These are phyloP conservation scores for Penicillium sp. DNA, from an alignment of 2,329 filamentous ascomycete species.

Conservation along the genomic window DNA sequence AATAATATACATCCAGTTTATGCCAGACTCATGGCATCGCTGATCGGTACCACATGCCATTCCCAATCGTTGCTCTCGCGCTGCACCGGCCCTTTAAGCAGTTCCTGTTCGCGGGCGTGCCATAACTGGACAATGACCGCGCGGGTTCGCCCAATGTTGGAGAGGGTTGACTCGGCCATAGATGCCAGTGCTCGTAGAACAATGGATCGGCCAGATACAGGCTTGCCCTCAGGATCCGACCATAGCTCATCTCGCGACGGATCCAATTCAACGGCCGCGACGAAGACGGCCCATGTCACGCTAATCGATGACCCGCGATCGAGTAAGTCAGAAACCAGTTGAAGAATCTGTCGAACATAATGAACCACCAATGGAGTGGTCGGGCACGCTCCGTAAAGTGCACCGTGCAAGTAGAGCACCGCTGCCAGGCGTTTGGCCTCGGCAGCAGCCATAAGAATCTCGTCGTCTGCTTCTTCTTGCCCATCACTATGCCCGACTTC, in stretches of 20 bases:
- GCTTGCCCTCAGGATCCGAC: conserved; percentile 15
- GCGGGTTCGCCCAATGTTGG: conserved; percentile 43
- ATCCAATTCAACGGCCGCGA: conserved; percentile 42
- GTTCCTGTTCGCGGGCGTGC: conserved; percentile 40
- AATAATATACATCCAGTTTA: conserved; percentile 15
- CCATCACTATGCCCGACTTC: conserved; percentile 27
- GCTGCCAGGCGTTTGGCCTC: conserved; percentile 44
- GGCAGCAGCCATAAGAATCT: conserved; percentile 33
- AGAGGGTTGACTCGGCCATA: conserved; percentile 40
- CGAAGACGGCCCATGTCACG: conserved; percentile 43
- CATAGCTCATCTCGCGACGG: conserved; percentile 36
- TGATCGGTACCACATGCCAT: conserved; percentile 39
- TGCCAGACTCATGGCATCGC: conserved; percentile 40
- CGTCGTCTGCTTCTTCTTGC: conserved; percentile 31
- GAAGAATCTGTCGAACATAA: conserved; percentile 35
- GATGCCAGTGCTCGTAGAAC: conserved; percentile 39
- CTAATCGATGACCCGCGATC: conserved; percentile 30
- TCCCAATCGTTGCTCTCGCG: conserved; percentile 40
- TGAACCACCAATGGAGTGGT: conserved; percentile 32
- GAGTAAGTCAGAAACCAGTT: conserved; percentile 31
- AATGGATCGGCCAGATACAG: conserved; percentile 34
- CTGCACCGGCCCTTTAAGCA: conserved; percentile 21
- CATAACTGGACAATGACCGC: conserved; percentile 47
- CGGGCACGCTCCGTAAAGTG: conserved; percentile 42
- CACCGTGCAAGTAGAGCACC: conserved; percentile 44